Percentiles rank a stretch among this genome's conserved stretches.
phyloP scores from a whole-genome alignment of 2,329 filamentous ascomycete genomes.

The Colletotrichum simmondsii region DNA sequence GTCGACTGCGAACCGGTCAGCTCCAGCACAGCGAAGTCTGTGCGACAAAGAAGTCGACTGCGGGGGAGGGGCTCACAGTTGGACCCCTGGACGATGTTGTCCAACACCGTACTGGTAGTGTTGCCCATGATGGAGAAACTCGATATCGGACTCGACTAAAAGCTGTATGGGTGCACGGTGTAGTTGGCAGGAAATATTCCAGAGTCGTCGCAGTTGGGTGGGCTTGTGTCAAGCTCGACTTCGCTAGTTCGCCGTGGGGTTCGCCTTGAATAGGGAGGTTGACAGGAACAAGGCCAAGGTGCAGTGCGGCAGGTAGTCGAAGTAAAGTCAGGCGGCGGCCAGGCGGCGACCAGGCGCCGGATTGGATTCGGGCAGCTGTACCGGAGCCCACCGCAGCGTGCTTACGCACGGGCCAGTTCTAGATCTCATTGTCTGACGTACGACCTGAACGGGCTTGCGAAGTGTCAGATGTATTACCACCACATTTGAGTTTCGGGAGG shows the following conservation, averaged over 20 bases:
- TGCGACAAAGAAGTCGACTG: slow-evolving; percentile 33
- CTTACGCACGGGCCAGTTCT: slow-evolving; percentile 14
- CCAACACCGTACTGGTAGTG: slow-evolving; percentile 80
- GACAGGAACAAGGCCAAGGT: slow-evolving; percentile 17
- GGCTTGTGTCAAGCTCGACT: slow-evolving; percentile 15
- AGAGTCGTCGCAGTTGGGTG: slow-evolving; percentile 16
- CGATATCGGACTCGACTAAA: slow-evolving; percentile 13
- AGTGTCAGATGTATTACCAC: slow-evolving; percentile 25
- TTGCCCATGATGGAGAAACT: slow-evolving; percentile 68
- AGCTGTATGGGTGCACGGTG: slow-evolving; percentile 1
- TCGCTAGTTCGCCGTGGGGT: slow-evolving; percentile 28
- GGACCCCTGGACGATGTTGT: slow-evolving; percentile 94
- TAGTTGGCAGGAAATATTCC: background rate
- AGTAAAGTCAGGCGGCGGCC: slow-evolving; percentile 14
- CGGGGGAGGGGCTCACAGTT: slow-evolving; percentile 75
- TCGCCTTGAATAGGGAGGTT: slow-evolving; percentile 21
- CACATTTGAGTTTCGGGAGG: slow-evolving; percentile 24
- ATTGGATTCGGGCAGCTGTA: slow-evolving; percentile 24
- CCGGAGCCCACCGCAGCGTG: slow-evolving; percentile 5
- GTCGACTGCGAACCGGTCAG: slow-evolving; percentile 73
- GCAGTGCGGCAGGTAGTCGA: slow-evolving; percentile 15
- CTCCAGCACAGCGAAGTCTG: slow-evolving; percentile 28
- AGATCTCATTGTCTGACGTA: slow-evolving; percentile 6
- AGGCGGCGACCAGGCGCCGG: background rate
- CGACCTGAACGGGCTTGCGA: slow-evolving; percentile 16